Percentiles rank a stretch among this genome's conserved stretches.
Evolutionary conservation across 176 grass and related monocot species (phyloP).

Genomic region (Echinochloa phyllopogon): DNA sequence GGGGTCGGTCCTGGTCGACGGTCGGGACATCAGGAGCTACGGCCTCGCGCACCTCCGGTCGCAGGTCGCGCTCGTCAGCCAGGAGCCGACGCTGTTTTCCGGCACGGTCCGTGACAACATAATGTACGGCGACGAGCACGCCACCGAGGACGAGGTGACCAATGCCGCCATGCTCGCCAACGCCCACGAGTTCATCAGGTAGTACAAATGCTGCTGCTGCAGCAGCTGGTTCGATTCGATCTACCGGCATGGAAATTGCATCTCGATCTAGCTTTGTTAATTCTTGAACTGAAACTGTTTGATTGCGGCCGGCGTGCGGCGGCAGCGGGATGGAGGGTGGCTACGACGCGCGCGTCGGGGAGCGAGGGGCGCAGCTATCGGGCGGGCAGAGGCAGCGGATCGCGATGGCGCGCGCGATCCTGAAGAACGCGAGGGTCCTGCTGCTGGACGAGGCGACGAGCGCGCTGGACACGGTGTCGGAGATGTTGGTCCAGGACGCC

Average conservation of each 20-base stretch:
- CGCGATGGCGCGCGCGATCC: conserved; percentile 56
- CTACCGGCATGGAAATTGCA: neutral
- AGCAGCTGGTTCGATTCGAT: neutral
- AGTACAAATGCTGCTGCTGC: neutral
- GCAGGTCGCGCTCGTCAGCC: conserved; percentile 56
- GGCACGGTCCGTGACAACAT: conserved; percentile 60
- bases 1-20: conserved; percentile 49
- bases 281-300: neutral
- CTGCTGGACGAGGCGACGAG: conserved; percentile 95
- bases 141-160: conserved; percentile 46
- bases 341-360: conserved; percentile 57
- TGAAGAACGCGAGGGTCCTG: conserved; percentile 62
- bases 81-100: conserved; percentile 61
- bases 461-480: conserved; percentile 69
- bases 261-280: neutral
- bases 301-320: too few species aligned
- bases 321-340: conserved; percentile 55
- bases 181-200: conserved; percentile 60
- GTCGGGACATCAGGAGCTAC: conserved; percentile 53
- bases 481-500: conserved; percentile 60
- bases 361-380: conserved; percentile 60
- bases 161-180: conserved; percentile 50
- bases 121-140: conserved; percentile 46
- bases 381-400: conserved; percentile 69
- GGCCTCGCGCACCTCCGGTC: conserved; percentile 49